Base-by-base conservation (phyloP, 129 eudicot species). In the Chrysanthemum seticuspe region DNA sequence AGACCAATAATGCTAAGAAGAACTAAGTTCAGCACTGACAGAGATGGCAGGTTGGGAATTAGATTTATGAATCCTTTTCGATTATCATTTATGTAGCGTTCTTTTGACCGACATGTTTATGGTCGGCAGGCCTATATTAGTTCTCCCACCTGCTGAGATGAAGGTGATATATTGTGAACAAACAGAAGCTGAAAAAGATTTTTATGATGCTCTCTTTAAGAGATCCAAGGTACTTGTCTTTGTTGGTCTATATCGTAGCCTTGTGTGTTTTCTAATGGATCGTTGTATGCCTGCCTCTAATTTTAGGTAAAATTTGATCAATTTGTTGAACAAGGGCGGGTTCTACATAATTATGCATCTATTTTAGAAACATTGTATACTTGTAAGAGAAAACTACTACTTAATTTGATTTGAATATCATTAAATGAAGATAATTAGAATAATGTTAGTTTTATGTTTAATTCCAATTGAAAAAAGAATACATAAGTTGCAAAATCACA, bases 311-410 rank as follows among this genome's bases (percentile, higher is more conserved):
- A 94, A 78, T 94, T 94, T 63, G 91, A 90, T 70, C 96, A 88
- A 78, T 94, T 94, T 85, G 96, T 94, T 45, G 96, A 87, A 83
- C 93, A 94, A 94, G 98, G 98, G 13, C 83, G 93, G 50, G 97
- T 94, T 61, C 95, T 94, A 53, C 97, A 94, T 64, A 94, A 94
- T 80, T 19, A 19, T 19, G 21, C 21, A 19, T 19, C 21, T 19
- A 19, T 19, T 19, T 19, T 19, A 19, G 21, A 19, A 19, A 19
- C 21, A 19, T 19, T 19, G 21, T 19, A 19, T 19, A 19, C 21
- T 19, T 19, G 21, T 19, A 19, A 19, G 21, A 19, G 21, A 19
- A 19, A 19, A 19, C 21, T 19, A 19, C 21, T 19, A 19, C 21
- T 19, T 19, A 19, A 19, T 19, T 19, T 19, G 21, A 19, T 19